Base-by-base conservation (phyloP, 768 basidiomycete genomes). In the Mycena latifolia region DNA sequence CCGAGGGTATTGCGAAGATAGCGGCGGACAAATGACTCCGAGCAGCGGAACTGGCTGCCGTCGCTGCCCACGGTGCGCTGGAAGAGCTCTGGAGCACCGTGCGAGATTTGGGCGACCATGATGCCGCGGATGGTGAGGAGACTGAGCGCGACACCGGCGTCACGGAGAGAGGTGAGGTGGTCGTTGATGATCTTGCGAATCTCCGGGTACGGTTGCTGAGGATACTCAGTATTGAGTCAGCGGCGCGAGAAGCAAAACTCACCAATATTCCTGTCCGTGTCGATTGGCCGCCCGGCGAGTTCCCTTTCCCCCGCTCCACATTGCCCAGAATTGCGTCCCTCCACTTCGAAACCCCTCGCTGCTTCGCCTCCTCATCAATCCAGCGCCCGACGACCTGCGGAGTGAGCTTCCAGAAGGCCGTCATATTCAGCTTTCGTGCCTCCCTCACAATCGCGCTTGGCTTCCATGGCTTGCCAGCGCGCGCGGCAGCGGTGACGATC, bases 1-100 rank as follows among this genome's bases (percentile, higher is more conserved):
- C 65, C 61, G 31, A 75, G 22, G n/a, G 63, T 45, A n/a, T 72
- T 52, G 17, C 63, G 57, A 8, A 78, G 54, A 53, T 73, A 80
- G 1, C 65, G 46, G n/a, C 73, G 59, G 0, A 75, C 52, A 43
- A 73, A 80, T 0, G 67, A 25, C 11, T 75, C 72, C 0, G 69
- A 72, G 58, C 72, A 73, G 1, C 47, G 50, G 51, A 79, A 77
- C 6, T 11, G n/a, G 3, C 20, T 54, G 7, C 74, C 72, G 45
- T 71, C 63, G n/a, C n/a, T n/a, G 14, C 56, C 51, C 39, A 31
- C 24, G 35, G 43, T 5, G 20, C 39, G 29, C 9, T 33, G 5
- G 43, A 72, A 67, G 33, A 71, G 52, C 3, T 62, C 22, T 2
- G 70, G 70, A n/a, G 57, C 59, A 24, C 31, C 45, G 7, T 52